These are phyloP conservation scores for Annulohypoxylon truncatum DNA, from an alignment of 2,329 filamentous ascomycete species.

Conservation along the genomic window DNA sequence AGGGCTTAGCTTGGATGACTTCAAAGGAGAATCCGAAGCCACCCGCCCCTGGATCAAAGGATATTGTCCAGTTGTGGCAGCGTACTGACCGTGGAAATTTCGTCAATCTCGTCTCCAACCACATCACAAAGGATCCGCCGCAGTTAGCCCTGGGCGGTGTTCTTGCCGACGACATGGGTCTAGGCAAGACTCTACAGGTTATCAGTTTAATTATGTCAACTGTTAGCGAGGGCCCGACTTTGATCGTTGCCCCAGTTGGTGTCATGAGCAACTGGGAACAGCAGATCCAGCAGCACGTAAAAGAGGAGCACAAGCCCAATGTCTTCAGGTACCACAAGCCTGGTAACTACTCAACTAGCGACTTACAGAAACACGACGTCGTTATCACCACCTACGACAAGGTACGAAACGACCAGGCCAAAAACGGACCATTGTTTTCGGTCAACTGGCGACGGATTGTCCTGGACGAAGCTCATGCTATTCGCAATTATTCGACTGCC, in stretches of 20 bases:
- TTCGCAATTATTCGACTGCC: conserved; percentile 81
- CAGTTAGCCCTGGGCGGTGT: conserved; percentile 82
- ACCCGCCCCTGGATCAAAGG: conserved; percentile 67
- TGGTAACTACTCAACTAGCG: conserved; percentile 55
- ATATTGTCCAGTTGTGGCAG: conserved; percentile 84
- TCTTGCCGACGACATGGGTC: conserved; percentile 90
- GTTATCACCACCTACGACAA: conserved; percentile 89
- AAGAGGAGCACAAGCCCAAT: conserved; percentile 69
- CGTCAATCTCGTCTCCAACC: conserved; percentile 78
- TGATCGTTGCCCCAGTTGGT: conserved; percentile 84
- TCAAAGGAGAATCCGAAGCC: conserved; percentile 77
- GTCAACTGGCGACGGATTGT: conserved; percentile 82
- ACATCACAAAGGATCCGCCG: conserved; percentile 67
- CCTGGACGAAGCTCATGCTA: conserved; percentile 85
- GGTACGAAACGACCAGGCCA: conserved; percentile 72
- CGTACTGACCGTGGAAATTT: conserved; percentile 61
- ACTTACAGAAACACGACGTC: conserved; percentile 76
- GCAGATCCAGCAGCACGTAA: conserved; percentile 80
- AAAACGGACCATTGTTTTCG: conserved; percentile 57
- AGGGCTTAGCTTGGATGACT: conserved; percentile 85
- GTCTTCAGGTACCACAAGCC: conserved; percentile 80
- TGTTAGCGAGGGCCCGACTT: conserved; percentile 68
- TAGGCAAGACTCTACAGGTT: conserved; percentile 89
- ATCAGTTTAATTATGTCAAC: conserved; percentile 78
- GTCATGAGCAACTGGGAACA: conserved; percentile 93